These are phyloP conservation scores for Wickerhamomyces alni DNA, from an alignment of 805 yeast genomes.

Conservation along the genomic window DNA sequence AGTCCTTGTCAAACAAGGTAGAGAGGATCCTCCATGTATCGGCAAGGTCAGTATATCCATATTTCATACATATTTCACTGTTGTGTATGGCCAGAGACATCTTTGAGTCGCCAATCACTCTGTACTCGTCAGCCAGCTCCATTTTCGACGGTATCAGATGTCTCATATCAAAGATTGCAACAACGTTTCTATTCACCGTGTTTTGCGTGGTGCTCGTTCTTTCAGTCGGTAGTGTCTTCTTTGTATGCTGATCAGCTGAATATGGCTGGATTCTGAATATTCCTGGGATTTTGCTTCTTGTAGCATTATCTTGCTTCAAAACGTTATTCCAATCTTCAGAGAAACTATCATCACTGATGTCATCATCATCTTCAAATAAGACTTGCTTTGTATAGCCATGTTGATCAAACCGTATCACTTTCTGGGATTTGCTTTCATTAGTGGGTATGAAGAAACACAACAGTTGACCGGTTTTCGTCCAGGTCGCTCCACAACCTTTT, in stretches of 20 bases:
- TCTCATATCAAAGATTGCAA: conserved; percentile 57
- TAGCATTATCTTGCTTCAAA: conserved; percentile 46
- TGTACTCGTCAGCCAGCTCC: conserved; percentile 63
- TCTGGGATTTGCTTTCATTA: conserved; percentile 33
- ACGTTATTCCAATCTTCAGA: conserved; percentile 67
- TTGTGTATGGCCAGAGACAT: conserved; percentile 63
- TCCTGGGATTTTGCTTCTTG: conserved; percentile 48
- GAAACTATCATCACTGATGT: conserved; percentile 49
- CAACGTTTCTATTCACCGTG: conserved; percentile 39
- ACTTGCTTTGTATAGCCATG: conserved; percentile 41
- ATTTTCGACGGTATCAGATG: conserved; percentile 70
- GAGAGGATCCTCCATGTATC: conserved; percentile 69
- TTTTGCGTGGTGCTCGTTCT: conserved; percentile 15
- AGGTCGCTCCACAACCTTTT: conserved; percentile 86
- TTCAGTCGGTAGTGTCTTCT: conserved; percentile 14
- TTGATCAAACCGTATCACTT: conserved; percentile 45
- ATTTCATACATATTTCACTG: conserved; percentile 58
- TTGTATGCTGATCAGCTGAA: conserved; percentile 1
- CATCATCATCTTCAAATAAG: conserved; percentile 17
- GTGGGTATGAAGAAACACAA: conserved; percentile 77
- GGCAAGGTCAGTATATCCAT: conserved; percentile 57
- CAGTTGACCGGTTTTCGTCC: conserved; percentile 75
- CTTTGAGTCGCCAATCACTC: conserved; percentile 58
- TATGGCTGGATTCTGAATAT: conserved; percentile 21
- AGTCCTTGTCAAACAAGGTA: conserved; percentile 30